These are phyloP conservation scores for Penicillium occitanis DNA, from an alignment of 2,329 filamentous ascomycete species.

Conservation along the genomic window DNA sequence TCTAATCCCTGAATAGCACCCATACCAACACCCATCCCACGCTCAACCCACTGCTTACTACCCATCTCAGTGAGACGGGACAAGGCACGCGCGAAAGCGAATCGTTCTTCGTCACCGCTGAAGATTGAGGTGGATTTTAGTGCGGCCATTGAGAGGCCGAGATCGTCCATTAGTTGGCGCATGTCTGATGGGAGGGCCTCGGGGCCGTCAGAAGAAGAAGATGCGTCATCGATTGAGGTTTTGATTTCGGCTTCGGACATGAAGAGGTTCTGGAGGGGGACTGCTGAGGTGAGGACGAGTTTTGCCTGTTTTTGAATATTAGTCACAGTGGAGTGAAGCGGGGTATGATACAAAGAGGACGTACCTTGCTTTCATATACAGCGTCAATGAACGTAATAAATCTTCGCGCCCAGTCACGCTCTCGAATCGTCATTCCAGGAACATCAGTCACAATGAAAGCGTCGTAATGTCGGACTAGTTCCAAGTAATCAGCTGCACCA, in stretches of 20 bases:
- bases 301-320: constrained; percentile 66
- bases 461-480: constrained; percentile 85
- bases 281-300: constrained; percentile 85
- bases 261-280: constrained; percentile 83
- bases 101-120: constrained; percentile 90
- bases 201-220: constrained; percentile 38
- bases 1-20: constrained; percentile 44
- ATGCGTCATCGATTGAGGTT: constrained; percentile 52
- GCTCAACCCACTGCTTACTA: constrained; percentile 89
- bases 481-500: constrained; percentile 91
- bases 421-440: constrained; percentile 83
- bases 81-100: constrained; percentile 88
- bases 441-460: constrained; percentile 90
- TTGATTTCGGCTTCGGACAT: constrained; percentile 69
- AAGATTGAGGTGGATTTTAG: constrained; percentile 86
- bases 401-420: constrained; percentile 81
- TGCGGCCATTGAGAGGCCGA: constrained; percentile 79
- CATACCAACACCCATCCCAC: constrained; percentile 59
- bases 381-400: constrained; percentile 99
- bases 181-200: constrained; percentile 63
- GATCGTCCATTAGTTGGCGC: constrained; percentile 80
- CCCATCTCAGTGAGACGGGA: constrained; percentile 89
- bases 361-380: constrained; percentile 73
- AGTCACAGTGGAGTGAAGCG: neutral
- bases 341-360: constrained; percentile 21